Conservation (phyloP, 2,329 filamentous ascomycete species). For the Tolypocladium tropicale region DNA sequence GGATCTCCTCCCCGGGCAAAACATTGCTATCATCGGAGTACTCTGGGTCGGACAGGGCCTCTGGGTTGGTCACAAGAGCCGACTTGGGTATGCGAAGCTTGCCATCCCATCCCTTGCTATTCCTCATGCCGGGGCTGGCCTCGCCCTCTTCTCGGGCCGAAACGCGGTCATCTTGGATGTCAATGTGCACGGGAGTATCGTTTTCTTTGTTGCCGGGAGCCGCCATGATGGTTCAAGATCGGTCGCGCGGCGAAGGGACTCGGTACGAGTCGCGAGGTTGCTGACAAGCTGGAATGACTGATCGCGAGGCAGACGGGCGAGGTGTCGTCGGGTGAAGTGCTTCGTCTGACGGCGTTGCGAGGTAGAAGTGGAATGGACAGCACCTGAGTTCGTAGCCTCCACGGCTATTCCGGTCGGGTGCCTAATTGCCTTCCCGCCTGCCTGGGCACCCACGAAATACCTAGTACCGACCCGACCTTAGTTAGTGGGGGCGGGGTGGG, state of each 20-base stretch:
- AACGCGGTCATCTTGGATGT: conserved; percentile 33
- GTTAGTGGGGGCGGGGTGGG: no score
- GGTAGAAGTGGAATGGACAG: neutral
- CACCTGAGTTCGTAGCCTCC: no score
- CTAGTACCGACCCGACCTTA: no score
- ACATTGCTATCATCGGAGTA: conserved; percentile 66
- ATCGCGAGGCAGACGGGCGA: neutral
- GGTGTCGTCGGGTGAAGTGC: neutral
- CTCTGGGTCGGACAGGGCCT: conserved; percentile 74
- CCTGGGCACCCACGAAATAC: no score
- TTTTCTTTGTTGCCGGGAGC: conserved; percentile 25
- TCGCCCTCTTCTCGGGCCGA: conserved; percentile 29
- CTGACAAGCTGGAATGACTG: neutral
- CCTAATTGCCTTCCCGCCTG: no score
- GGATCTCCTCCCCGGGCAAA: conserved; percentile 62
- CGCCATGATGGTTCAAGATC: conserved; percentile 25
- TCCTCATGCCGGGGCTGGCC: conserved; percentile 37
- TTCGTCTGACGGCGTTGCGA: neutral
- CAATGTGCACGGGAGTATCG: conserved; percentile 34
- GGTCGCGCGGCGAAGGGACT: neutral
- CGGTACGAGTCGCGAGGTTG: neutral
- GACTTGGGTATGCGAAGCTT: conserved; percentile 64
- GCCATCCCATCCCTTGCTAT: conserved; percentile 71
- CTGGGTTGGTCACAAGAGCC: conserved; percentile 59
- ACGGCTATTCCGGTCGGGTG: no score